A percentile compares a stretch with the other conserved stretches of the same genome.
phyloP scores from a whole-genome alignment of 2,329 filamentous ascomycete species.

The Claviceps spartinae region DNA sequence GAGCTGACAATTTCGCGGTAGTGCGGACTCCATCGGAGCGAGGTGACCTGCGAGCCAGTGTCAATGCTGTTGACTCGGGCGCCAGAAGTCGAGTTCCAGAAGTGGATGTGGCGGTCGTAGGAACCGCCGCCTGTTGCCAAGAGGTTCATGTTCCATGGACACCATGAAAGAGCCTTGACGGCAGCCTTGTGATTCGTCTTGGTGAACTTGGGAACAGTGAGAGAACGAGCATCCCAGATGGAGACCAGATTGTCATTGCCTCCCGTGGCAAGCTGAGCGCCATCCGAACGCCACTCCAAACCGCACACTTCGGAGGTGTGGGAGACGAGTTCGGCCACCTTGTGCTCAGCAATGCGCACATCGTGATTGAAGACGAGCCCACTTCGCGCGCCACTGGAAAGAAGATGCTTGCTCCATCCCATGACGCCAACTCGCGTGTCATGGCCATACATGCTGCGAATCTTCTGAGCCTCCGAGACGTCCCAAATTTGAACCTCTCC shows the following conservation, averaged over 20 bases:
- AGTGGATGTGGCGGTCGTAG: constrained; percentile 96
- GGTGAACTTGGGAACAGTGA: constrained; percentile 92
- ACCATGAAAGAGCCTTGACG: constrained; percentile 97
- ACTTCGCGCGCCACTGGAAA: constrained; percentile 88
- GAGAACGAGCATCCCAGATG: constrained; percentile 94
- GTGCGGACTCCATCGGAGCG: constrained; percentile 87
- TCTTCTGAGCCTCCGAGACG: constrained; percentile 84
- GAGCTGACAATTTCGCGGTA: constrained; percentile 98
- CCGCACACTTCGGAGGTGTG: constrained; percentile 98
- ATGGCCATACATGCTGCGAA: constrained; percentile 97
- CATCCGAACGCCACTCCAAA: constrained; percentile 93
- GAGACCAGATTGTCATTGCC: constrained; percentile 98
- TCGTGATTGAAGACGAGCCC: constrained; percentile 98
- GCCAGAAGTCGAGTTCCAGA: constrained; percentile 98
- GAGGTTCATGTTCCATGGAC: constrained; percentile 96
- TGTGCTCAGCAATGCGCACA: constrained; percentile 94
- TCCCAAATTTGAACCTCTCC: constrained; percentile 99
- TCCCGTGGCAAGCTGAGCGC: constrained; percentile 90
- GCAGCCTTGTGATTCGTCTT: constrained; percentile 99
- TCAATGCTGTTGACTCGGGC: constrained; percentile 98
- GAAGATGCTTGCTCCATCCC: constrained; percentile 97
- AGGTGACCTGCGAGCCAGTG: constrained; percentile 94
- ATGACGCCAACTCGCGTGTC: constrained; percentile 94
- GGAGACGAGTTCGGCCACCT: constrained; percentile 89
- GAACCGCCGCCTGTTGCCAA: constrained; percentile 92